Conservation (phyloP, 75 land plant species). For the Ceratopteris richardii region DNA sequence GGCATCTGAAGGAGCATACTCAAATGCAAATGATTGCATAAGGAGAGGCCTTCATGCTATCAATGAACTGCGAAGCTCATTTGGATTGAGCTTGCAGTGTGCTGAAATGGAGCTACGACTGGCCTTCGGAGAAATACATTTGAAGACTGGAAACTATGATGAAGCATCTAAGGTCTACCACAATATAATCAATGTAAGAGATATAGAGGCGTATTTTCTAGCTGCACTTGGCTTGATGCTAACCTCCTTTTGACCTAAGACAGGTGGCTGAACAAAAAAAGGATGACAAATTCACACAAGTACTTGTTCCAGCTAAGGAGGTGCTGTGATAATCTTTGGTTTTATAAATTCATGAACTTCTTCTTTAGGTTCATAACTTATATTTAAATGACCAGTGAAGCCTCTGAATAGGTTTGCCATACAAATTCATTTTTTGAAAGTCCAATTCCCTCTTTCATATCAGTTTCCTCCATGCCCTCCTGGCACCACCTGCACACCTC, state of each 20-base stretch:
- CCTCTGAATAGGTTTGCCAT: no score
- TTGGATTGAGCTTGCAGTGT: conserved; percentile 20
- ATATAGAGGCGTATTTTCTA: not conserved
- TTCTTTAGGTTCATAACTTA: no score
- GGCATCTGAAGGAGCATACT: conserved; percentile 16
- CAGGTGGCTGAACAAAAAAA: not conserved
- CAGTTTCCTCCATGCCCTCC: no score
- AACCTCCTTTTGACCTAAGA: not conserved
- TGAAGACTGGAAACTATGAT: conserved; percentile 12
- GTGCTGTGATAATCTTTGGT: no score
- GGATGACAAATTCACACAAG: not conserved
- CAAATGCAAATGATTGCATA: conserved; percentile 24
- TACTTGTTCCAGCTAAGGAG: not conserved
- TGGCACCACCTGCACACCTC: no score
- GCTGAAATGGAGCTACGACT: conserved; percentile 28
- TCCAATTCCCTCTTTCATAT: no score
- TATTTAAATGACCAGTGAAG: no score
- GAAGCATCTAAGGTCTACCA: conserved; percentile 20
- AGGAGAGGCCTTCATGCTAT: conserved; percentile 23
- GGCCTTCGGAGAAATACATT: conserved; percentile 13
- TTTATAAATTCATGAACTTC: no score
- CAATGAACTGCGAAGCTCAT: conserved; percentile 4
- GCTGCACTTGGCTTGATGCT: not conserved
- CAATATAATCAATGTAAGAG: conserved; percentile 17
- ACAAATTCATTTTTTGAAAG: no score